Evolutionary conservation across 345 rosid species (phyloP).

Genomic region (Viola odorata): DNA sequence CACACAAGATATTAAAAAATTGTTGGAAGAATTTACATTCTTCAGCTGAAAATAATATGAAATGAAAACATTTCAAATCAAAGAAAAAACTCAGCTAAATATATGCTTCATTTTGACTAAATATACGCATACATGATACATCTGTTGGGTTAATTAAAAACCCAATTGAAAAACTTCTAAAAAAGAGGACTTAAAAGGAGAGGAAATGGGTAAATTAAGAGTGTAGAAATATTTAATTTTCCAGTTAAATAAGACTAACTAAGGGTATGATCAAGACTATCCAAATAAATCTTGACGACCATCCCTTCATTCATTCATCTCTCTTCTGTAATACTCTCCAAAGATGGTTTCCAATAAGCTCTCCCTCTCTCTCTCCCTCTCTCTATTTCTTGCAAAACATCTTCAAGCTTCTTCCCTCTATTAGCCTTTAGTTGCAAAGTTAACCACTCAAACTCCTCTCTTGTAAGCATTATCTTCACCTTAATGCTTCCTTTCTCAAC

Average conservation of each 20-base stretch:
- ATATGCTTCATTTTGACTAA: too few species aligned
- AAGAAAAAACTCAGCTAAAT: too few species aligned
- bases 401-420: slow-evolving; percentile 32
- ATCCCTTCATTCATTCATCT: too few species aligned
- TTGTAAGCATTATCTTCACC: slow-evolving; percentile 72
- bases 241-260: too few species aligned
- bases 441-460: slow-evolving; percentile 63
- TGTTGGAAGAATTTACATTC: too few species aligned
- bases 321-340: slow-evolving; percentile 9
- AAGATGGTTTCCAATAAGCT: slow-evolving; percentile 50
- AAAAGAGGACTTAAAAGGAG: neutral
- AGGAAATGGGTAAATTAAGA: neutral
- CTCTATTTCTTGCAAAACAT: slow-evolving; percentile 34
- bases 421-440: slow-evolving; percentile 32
- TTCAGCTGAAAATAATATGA: too few species aligned
- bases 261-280: slow-evolving; percentile 19
- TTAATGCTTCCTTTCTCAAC: slow-evolving; percentile 34
- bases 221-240: too few species aligned
- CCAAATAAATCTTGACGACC: too few species aligned
- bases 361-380: slow-evolving; percentile 20
- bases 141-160: too few species aligned
- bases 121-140: too few species aligned
- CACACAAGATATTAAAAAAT: too few species aligned
- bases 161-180: slow-evolving; percentile 6
- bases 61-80: too few species aligned